phyloP scores from a whole-genome alignment of 345 rosid genomes.

The Linum trigynum region DNA sequence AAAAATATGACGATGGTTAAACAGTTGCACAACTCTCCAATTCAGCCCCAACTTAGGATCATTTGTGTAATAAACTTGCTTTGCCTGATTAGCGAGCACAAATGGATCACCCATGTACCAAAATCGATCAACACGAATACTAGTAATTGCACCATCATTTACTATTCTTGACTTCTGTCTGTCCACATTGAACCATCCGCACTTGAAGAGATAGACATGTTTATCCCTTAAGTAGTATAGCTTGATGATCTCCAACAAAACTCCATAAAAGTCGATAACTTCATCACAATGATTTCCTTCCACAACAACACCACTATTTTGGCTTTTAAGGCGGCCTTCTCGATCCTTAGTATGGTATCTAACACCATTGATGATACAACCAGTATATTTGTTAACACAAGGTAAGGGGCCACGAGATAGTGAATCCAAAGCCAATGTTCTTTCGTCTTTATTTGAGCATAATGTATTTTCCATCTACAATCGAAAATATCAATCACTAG shows the following conservation, averaged over 20 bases:
- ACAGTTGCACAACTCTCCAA: too few species aligned
- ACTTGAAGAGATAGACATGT: neutral
- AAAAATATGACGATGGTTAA: too few species aligned
- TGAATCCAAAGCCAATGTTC: neutral
- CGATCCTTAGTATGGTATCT: neutral
- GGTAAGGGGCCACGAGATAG: neutral
- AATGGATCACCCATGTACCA: too few species aligned
- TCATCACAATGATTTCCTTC: neutral
- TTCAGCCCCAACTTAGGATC: too few species aligned
- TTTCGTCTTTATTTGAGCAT: neutral
- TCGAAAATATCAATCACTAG: too few species aligned
- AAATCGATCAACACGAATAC: too few species aligned
- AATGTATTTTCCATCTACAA: neutral
- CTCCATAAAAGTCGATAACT: neutral
- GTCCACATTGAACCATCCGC: neutral
- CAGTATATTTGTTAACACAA: neutral
- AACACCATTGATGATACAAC: neutral
- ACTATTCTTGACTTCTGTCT: too few species aligned
- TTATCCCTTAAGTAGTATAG: neutral
- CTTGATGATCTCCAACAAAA: neutral
- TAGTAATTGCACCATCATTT: too few species aligned
- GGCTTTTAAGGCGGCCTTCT: neutral
- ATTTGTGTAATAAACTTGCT: too few species aligned
- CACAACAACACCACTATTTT: neutral
- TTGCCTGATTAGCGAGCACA: too few species aligned